These are phyloP conservation scores for Casaregolazyma suthepensis DNA, from an alignment of 1,139 yeast species.

Conservation along the genomic window DNA sequence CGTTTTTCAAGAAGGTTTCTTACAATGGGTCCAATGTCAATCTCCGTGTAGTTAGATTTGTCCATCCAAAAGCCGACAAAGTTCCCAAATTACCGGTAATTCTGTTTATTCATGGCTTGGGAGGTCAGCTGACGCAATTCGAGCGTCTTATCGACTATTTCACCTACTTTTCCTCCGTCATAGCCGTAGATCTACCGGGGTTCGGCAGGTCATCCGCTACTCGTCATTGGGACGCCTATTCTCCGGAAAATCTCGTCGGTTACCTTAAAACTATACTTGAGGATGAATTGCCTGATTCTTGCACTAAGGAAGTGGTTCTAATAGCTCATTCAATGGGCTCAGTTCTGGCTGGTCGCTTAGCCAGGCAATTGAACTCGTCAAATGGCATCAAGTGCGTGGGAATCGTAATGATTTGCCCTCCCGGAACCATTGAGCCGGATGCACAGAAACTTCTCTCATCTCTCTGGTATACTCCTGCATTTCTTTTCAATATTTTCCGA, in stretches of 20 bases:
- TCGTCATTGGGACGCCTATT: slow-evolving; percentile 36
- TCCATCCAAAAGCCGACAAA: slow-evolving; percentile 29
- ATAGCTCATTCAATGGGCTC: slow-evolving; percentile 79
- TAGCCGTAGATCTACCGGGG: slow-evolving; percentile 69
- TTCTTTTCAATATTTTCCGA: slow-evolving; percentile 49
- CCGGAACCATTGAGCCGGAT: slow-evolving; percentile 42
- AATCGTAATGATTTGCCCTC: slow-evolving; percentile 43
- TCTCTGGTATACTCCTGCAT: slow-evolving; percentile 40
- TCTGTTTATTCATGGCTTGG: slow-evolving; percentile 65
- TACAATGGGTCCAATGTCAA: slow-evolving; percentile 12
- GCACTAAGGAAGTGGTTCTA: slow-evolving; percentile 44
- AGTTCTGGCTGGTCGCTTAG: slow-evolving; percentile 46
- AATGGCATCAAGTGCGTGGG: slow-evolving; percentile 27
- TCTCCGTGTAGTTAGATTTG: slow-evolving; percentile 28
- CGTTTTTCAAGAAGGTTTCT: slow-evolving; percentile 8
- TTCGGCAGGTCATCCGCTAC: slow-evolving; percentile 47
- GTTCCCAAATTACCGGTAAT: slow-evolving; percentile 46
- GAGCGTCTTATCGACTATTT: slow-evolving; percentile 59
- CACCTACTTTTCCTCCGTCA: slow-evolving; percentile 58
- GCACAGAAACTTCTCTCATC: slow-evolving; percentile 18
- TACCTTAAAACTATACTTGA: slow-evolving; percentile 32
- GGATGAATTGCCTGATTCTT: slow-evolving; percentile 8
- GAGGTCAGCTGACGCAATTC: slow-evolving; percentile 73
- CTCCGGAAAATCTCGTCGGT: slow-evolving; percentile 45
- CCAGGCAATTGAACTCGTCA: slow-evolving; percentile 36